phyloP scores from a whole-genome alignment of 2,329 filamentous ascomycete species.

The Aspergillus sergii region DNA sequence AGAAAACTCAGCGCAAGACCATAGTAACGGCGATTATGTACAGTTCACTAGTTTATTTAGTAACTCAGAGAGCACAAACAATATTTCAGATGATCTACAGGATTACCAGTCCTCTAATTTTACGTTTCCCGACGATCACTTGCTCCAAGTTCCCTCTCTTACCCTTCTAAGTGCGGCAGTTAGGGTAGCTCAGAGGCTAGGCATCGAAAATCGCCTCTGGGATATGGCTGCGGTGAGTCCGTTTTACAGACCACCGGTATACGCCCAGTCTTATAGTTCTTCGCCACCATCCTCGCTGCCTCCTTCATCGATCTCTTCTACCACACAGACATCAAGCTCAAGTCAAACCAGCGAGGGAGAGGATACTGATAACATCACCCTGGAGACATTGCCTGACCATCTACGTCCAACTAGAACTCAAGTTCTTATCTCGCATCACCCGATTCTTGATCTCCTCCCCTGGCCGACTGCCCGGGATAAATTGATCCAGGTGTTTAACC shows the following conservation, averaged over 20 bases:
- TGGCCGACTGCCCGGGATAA: constrained; percentile 60
- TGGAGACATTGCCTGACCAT: constrained; percentile 46
- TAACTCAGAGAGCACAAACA: neutral
- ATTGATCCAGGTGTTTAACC: constrained; percentile 54
- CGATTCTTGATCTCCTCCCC: constrained; percentile 59
- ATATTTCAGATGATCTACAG: constrained; percentile 10
- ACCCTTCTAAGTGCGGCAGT: constrained; percentile 51
- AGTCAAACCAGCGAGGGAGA: constrained; percentile 7
- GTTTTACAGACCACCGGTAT: constrained; percentile 39
- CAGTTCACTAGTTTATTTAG: neutral
- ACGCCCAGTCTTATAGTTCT: neutral
- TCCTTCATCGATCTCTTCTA: constrained; percentile 19
- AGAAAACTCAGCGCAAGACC: neutral
- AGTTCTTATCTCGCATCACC: constrained; percentile 56
- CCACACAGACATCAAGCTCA: constrained; percentile 6
- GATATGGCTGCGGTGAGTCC: constrained; percentile 51
- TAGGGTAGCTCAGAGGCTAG: constrained; percentile 53
- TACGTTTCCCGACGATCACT: constrained; percentile 51
- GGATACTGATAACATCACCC: neutral
- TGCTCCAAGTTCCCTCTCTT: constrained; percentile 53
- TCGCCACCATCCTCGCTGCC: constrained; percentile 5
- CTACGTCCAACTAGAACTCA: constrained; percentile 58
- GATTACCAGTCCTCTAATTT: constrained; percentile 19
- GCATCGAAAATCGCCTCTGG: constrained; percentile 49
- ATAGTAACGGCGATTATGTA: neutral